Evolutionary conservation across 305 asterid species (phyloP), one percentile per base, ranked within the genome.

Genomic region (Rubia tinctorum): DNA sequence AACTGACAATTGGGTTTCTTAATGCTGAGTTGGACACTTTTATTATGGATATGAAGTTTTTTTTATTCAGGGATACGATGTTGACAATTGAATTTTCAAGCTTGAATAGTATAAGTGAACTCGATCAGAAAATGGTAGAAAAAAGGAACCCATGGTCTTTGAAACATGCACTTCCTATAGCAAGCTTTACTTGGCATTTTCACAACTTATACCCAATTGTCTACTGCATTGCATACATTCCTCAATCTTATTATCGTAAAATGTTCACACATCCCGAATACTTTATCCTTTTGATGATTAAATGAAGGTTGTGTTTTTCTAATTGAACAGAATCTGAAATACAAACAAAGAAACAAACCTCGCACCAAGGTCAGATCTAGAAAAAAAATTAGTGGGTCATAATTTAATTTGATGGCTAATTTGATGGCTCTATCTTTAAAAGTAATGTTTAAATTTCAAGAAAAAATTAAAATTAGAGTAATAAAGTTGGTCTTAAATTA

Each of bases 311-410:
- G 13, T 55, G 74, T 45, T 37, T 69, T 2, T 72, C 44, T 37
- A 11, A 73, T 15, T 47, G 40, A 65, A 60, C 71, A 71, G 42
- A 65, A 49, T 68, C 40, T 68, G 61, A 71, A 71, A 71, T 18
- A 30, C 23, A 11, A 3, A 18, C 14, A n/a, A 58, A 40, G 49
- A 55, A 60, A 12, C 20, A 53, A 81, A 94, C 99, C 99, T 90
- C 70, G 89, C 95, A 69, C 98, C n/a, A n/a, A n/a, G n/a, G n/a
- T n/a, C n/a, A n/a, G n/a, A n/a, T n/a, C n/a, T n/a, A n/a, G n/a
- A n/a, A n/a, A n/a, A n/a, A n/a, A n/a, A n/a, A n/a, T n/a, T n/a
- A n/a, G n/a, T n/a, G n/a, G n/a, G n/a, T n/a, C n/a, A n/a, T n/a
- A n/a, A n/a, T n/a, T n/a, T n/a, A n/a, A n/a, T n/a, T n/a, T n/a